Conservation (phyloP, 257 asterid species). For the Paraleonurus japonicus region DNA sequence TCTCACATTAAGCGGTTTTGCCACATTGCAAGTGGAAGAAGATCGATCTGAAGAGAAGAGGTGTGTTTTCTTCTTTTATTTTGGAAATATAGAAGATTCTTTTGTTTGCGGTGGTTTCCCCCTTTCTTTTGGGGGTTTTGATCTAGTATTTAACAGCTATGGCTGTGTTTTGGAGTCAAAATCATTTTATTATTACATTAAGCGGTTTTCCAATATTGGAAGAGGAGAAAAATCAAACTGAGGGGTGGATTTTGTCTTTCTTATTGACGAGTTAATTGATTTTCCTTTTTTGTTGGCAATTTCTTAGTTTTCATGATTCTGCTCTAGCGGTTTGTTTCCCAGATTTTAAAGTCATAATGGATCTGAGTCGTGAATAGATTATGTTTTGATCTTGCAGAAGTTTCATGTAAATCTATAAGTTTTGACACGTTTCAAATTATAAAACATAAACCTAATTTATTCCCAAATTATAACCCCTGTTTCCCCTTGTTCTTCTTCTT, state of each 20-base stretch:
- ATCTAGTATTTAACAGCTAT: too few species aligned
- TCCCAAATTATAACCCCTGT: too few species aligned
- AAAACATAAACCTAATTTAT: too few species aligned
- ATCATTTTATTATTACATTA: too few species aligned
- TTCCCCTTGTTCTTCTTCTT: too few species aligned
- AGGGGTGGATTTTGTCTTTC: too few species aligned
- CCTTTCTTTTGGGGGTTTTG: neutral
- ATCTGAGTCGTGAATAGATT: neutral
- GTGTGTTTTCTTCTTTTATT: slow-evolving; percentile 21
- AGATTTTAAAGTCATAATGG: neutral
- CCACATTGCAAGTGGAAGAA: neutral
- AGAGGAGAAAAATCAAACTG: too few species aligned
- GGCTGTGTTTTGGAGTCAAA: too few species aligned
- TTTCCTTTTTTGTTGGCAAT: neutral
- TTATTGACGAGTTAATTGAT: neutral
- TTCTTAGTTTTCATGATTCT: neutral
- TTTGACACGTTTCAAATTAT: neutral
- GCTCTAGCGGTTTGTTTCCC: neutral
- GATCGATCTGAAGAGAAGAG: slow-evolving; percentile 4
- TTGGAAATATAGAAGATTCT: neutral
- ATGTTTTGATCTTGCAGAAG: neutral
- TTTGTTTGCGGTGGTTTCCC: neutral
- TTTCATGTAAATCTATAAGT: neutral
- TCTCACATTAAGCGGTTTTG: slow-evolving; percentile 31
- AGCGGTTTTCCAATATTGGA: too few species aligned